phyloP scores from a whole-genome alignment of 2,329 filamentous ascomycete genomes.

The Kalaharituber pfeilii region DNA sequence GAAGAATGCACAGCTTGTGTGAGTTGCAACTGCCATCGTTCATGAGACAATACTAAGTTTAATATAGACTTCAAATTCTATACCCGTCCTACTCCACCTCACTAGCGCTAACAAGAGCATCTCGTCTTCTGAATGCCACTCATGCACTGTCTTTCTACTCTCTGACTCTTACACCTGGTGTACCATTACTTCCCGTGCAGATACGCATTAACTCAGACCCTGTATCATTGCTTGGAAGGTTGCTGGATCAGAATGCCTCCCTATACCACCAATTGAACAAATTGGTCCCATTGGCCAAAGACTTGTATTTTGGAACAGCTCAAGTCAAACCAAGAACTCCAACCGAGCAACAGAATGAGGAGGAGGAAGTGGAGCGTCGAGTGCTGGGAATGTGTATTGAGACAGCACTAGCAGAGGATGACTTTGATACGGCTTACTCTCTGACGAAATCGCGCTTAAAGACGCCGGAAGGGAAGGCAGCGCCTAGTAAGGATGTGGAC shows the following conservation, averaged over 20 bases:
- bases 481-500: constrained; percentile 30
- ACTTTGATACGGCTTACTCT: constrained; percentile 73
- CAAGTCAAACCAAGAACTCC: constrained; percentile 18
- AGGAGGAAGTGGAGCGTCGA: constrained; percentile 40
- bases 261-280: constrained; percentile 61
- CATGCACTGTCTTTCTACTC: constrained; percentile 63
- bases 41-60: not conserved
- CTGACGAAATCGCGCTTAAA: constrained; percentile 57
- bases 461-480: constrained; percentile 18
- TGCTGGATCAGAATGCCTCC: constrained; percentile 57
- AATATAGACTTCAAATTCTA: constrained; percentile 17
- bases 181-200: constrained; percentile 61
- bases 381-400: constrained; percentile 68
- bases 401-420: constrained; percentile 56
- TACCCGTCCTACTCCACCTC: constrained; percentile 27
- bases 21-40: constrained; percentile 15
- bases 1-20: constrained; percentile 63
- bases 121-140: constrained; percentile 52
- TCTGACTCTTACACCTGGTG: constrained; percentile 59
- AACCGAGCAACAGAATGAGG: constrained; percentile 22
- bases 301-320: constrained; percentile 46
- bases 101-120: constrained; percentile 37
- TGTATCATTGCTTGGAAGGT: constrained; percentile 51
- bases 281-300: constrained; percentile 49
- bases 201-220: constrained; percentile 63